Conservation (phyloP, 805 yeast species). For the Spathaspora girioi region DNA sequence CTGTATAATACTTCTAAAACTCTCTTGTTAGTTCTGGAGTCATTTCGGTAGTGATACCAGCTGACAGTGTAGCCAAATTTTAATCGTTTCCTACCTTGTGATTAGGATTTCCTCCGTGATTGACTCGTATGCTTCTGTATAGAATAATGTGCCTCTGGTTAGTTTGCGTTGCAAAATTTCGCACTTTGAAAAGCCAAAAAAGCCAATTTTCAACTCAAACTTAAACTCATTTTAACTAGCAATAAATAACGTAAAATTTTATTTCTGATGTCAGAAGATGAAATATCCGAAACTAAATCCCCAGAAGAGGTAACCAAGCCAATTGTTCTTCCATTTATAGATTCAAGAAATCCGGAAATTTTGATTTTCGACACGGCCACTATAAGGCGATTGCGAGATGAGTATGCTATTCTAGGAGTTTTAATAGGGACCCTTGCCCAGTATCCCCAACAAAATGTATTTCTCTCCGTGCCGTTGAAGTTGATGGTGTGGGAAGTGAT, state of each 20-base stretch:
- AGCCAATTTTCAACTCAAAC: background rate
- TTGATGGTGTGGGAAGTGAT: conserved; percentile 69
- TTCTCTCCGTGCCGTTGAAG: conserved; percentile 78
- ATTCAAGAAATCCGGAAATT: conserved; percentile 25
- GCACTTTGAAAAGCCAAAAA: too few species aligned
- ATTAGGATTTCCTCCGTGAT: too few species aligned
- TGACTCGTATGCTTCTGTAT: too few species aligned
- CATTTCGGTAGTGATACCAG: too few species aligned
- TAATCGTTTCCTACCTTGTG: too few species aligned
- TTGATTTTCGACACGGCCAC: conserved; percentile 57
- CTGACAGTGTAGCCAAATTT: too few species aligned
- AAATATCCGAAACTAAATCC: background rate
- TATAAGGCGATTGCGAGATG: conserved; percentile 50
- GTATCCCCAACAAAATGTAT: conserved; percentile 92
- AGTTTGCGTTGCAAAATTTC: too few species aligned
- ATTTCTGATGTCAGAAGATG: background rate
- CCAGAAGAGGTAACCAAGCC: background rate
- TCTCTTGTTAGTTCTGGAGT: too few species aligned
- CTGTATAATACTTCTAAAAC: too few species aligned
- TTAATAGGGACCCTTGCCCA: conserved; percentile 79
- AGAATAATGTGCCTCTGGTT: too few species aligned
- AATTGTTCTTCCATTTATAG: conserved; percentile 7
- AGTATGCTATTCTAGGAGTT: conserved; percentile 67
- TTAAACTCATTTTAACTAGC: background rate
- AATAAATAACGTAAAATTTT: background rate